Conservation (phyloP, 2,329 filamentous ascomycete species). For the Coniochaeta sp. region DNA sequence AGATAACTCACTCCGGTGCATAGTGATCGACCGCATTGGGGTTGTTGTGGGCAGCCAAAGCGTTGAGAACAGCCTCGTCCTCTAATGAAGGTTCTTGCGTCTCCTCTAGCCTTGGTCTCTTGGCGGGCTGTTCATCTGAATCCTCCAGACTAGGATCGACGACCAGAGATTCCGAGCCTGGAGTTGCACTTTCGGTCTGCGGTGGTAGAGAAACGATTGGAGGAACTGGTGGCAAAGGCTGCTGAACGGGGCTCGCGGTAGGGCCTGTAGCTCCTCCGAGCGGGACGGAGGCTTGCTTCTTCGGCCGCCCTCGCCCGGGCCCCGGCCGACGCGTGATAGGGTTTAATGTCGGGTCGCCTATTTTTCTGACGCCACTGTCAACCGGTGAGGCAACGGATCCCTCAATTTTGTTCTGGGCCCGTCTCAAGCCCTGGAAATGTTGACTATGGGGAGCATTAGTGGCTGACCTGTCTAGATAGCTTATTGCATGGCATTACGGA, state of each 20-base stretch:
- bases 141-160: conserved; percentile 21
- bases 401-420: conserved; percentile 47
- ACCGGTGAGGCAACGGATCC: conserved; percentile 16
- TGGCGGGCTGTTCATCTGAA: conserved; percentile 26
- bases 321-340: conserved; percentile 55
- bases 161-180: conserved; percentile 10
- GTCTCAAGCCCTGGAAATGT: conserved; percentile 52
- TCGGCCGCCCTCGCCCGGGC: conserved; percentile 46
- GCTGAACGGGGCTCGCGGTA: background rate
- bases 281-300: conserved; percentile 31
- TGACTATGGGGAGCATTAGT: conserved; percentile 21
- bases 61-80: conserved; percentile 39
- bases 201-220: conserved; percentile 2
- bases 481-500: background rate
- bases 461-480: background rate
- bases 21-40: conserved; percentile 28
- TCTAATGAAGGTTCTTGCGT: conserved; percentile 29
- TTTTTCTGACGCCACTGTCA: conserved; percentile 25
- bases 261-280: conserved; percentile 7
- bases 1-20: conserved; percentile 30
- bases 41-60: conserved; percentile 35
- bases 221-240: conserved; percentile 2
- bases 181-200: background rate
- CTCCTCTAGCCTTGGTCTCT: conserved; percentile 30
- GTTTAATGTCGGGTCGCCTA: conserved; percentile 42